phyloP scores from a whole-genome alignment of 176 grass and related monocot species.

The Coix lacrymajobi region DNA sequence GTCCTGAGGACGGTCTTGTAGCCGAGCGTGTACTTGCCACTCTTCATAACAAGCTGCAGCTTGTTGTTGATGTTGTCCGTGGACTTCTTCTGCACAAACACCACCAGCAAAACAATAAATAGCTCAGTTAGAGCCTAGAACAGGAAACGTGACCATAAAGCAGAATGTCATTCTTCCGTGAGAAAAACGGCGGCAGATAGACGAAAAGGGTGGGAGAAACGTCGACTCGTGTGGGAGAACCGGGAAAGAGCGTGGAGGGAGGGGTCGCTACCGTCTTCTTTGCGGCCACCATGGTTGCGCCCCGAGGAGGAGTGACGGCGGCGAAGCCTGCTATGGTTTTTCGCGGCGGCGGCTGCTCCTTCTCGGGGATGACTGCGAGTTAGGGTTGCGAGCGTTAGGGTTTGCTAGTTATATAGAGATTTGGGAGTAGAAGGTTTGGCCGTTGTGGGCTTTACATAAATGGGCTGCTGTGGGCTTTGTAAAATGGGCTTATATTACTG shows the following conservation, averaged over 20 bases:
- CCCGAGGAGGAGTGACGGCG: conserved; percentile 16
- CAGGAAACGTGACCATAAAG: not conserved
- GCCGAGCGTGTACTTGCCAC: conserved; percentile 93
- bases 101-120: not conserved
- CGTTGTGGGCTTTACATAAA: too few relatives aligned
- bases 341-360: conserved; percentile 5
- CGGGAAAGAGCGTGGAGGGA: too few relatives aligned
- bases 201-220: not conserved
- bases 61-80: conserved; percentile 97
- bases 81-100: conserved; percentile 68
- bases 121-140: too few relatives aligned
- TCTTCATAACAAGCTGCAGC: conserved; percentile 97
- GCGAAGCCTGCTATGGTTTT: not conserved
- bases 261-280: conserved; percentile 65
- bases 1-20: conserved; percentile 94
- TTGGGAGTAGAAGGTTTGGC: not conserved
- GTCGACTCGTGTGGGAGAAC: not conserved
- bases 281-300: conserved; percentile 54
- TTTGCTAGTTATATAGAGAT: conserved; percentile 21
- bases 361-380: conserved; percentile 22
- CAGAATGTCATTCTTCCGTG: not conserved
- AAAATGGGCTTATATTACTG: not conserved
- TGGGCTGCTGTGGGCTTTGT: conserved; percentile 28
- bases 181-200: not conserved
- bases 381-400: not conserved